A percentile compares a stretch with the other conserved stretches of the same genome.
Evolutionary conservation across 495 filamentous ascomycete species (phyloP).

Genomic region (Penicillium subrubescens): DNA sequence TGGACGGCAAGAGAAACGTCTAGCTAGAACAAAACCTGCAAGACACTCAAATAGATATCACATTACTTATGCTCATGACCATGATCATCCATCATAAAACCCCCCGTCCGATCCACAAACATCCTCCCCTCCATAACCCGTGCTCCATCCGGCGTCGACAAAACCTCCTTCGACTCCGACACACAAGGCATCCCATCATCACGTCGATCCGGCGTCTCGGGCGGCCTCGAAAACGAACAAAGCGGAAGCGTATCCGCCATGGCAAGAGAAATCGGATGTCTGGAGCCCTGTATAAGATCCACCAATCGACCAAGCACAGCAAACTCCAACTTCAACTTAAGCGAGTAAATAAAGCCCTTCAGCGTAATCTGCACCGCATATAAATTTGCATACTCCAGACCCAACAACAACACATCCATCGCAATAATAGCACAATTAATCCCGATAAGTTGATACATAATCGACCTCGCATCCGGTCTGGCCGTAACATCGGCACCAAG

Average conservation of each 20-base stretch:
- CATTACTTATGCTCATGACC: not conserved
- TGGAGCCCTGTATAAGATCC: conserved; percentile 39
- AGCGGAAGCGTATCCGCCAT: conserved; percentile 34
- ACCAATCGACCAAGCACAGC: conserved; percentile 58
- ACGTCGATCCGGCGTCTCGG: conserved; percentile 11
- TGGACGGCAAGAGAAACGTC: conserved; percentile 2
- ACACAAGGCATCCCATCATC: conserved; percentile 8
- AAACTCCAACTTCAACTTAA: conserved; percentile 67
- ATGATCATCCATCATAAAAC: conserved; percentile 5
- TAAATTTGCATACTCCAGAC: conserved; percentile 51
- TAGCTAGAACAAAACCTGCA: not conserved
- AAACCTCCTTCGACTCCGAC: conserved; percentile 24
- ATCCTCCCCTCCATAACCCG: conserved; percentile 18
- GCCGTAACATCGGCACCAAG: conserved; percentile 39
- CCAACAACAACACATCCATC: conserved; percentile 52
- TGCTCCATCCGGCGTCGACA: conserved; percentile 10
- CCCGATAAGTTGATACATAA: conserved; percentile 57
- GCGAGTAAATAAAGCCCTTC: conserved; percentile 62
- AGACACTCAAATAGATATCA: not conserved
- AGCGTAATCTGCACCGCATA: conserved; percentile 58
- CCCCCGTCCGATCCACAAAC: conserved; percentile 14
- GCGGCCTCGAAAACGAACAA: conserved; percentile 19
- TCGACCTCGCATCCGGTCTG: conserved; percentile 39
- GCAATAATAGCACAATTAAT: conserved; percentile 56
- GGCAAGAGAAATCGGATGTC: conserved; percentile 30